Percentiles rank a stretch among this genome's conserved stretches.
These are phyloP conservation scores for Fusarium sp. DNA, from an alignment of 2,329 filamentous ascomycete genomes.

Conservation along the genomic window DNA sequence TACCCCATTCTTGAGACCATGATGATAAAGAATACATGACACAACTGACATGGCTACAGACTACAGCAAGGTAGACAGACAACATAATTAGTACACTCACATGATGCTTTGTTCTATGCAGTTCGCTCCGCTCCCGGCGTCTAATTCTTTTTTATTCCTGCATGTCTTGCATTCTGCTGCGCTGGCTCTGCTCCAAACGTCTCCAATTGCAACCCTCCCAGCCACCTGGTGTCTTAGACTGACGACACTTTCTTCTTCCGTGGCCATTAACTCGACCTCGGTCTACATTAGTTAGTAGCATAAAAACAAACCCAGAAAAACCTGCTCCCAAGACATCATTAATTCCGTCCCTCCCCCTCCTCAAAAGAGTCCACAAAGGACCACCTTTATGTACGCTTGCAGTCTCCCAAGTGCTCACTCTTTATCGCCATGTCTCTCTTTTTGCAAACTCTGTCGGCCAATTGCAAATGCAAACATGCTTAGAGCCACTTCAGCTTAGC, in stretches of 20 bases:
- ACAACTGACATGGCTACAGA: background rate
- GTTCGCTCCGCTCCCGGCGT: constrained; percentile 39
- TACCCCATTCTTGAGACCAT: background rate
- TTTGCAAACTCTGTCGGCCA: constrained; percentile 15
- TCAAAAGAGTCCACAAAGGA: constrained; percentile 10
- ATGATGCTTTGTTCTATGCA: constrained; percentile 42
- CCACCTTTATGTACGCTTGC: constrained; percentile 9
- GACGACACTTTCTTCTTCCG: constrained; percentile 27
- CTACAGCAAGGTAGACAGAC: background rate
- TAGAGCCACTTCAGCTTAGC: constrained; percentile 86
- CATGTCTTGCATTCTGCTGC: constrained; percentile 41
- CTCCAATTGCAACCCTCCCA: constrained; percentile 27
- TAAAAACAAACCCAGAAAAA: background rate
- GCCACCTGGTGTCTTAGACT: constrained; percentile 44
- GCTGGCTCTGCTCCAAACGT: constrained; percentile 33
- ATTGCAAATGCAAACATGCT: constrained; percentile 22
- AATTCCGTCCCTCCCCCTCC: constrained; percentile 15
- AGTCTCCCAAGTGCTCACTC: background rate
- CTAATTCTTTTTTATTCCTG: constrained; percentile 29
- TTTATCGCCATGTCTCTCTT: constrained; percentile 28
- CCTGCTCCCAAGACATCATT: constrained; percentile 12
- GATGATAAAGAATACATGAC: background rate
- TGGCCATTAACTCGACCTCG: constrained; percentile 19
- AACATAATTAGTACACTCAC: constrained; percentile 29
- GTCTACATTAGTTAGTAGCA: background rate